Evolutionary conservation across 441 rosid species (phyloP).

Genomic region (Corymbia citriodora): DNA sequence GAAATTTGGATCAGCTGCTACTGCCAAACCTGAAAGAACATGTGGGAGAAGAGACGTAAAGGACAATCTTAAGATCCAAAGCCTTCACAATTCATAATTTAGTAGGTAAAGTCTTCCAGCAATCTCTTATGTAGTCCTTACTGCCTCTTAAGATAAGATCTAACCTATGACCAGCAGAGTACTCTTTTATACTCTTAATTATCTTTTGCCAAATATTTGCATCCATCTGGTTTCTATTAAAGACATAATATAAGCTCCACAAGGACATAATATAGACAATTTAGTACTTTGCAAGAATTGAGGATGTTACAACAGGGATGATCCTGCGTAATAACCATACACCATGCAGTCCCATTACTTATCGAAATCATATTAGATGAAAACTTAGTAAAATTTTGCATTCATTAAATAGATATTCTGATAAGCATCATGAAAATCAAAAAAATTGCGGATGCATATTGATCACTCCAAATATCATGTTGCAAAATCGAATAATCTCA

Average conservation of each 20-base stretch:
- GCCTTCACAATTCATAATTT: not conserved
- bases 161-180: not conserved
- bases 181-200: not conserved
- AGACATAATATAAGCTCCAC: not conserved
- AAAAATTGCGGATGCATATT: not conserved
- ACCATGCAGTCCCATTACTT: not conserved
- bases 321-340: not conserved
- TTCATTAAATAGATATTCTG: not conserved
- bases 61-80: not conserved
- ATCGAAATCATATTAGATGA: not conserved
- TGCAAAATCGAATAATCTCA: not conserved
- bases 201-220: not conserved
- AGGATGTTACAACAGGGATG: not conserved
- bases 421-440: not conserved
- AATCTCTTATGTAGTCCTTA: not conserved
- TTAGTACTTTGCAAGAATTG: not conserved
- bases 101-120: not conserved
- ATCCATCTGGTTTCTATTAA: not conserved
- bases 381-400: not conserved
- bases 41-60: constrained; percentile 7
- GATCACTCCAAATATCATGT: not conserved
- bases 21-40: constrained; percentile 70
- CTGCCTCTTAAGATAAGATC: not conserved
- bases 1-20: constrained; percentile 40
- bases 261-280: not conserved